These are phyloP conservation scores for Euphorbia lathyris DNA, from an alignment of 345 rosid species.

Conservation along the genomic window DNA sequence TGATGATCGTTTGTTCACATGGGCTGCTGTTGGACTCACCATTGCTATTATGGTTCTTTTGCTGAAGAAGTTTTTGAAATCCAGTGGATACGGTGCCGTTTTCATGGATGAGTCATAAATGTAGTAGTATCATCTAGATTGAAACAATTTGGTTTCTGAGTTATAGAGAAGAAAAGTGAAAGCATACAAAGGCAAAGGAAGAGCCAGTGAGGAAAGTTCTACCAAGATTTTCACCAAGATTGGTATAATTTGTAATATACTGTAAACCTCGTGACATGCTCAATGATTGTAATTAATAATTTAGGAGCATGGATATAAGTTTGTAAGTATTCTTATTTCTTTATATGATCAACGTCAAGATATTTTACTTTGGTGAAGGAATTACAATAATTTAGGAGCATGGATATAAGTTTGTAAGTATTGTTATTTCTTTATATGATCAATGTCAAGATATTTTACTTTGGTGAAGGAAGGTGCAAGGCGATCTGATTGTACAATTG, in stretches of 20 bases:
- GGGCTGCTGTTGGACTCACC: constrained; percentile 87
- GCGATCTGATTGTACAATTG: not conserved
- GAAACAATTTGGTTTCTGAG: not conserved
- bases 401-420: constrained; percentile 1
- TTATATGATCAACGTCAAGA: not conserved
- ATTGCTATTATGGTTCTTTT: constrained; percentile 81
- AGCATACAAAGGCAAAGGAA: not conserved
- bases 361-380: not conserved
- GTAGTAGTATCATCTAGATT: not conserved
- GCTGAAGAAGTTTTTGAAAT: constrained; percentile 79
- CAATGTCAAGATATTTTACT: not conserved
- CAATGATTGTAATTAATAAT: constrained; percentile 27
- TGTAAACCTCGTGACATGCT: not conserved
- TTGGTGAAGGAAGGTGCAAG: not conserved
- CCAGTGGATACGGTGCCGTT: constrained; percentile 70
- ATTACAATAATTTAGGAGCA: constrained; percentile 16
- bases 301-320: constrained; percentile 4
- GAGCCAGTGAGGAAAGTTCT: not conserved
- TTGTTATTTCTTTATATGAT: not conserved
- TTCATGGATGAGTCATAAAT: constrained; percentile 75
- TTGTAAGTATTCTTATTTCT: not conserved
- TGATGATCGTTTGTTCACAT: constrained; percentile 75
- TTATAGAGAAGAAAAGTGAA: not conserved
- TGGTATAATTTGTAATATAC: constrained; percentile 1
- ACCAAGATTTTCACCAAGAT: not conserved